Evolutionary conservation across 2,329 filamentous ascomycete genomes (phyloP), one percentile per base, ranked within the genome.

Genomic region (Byssoonygena ceratinophila): DNA sequence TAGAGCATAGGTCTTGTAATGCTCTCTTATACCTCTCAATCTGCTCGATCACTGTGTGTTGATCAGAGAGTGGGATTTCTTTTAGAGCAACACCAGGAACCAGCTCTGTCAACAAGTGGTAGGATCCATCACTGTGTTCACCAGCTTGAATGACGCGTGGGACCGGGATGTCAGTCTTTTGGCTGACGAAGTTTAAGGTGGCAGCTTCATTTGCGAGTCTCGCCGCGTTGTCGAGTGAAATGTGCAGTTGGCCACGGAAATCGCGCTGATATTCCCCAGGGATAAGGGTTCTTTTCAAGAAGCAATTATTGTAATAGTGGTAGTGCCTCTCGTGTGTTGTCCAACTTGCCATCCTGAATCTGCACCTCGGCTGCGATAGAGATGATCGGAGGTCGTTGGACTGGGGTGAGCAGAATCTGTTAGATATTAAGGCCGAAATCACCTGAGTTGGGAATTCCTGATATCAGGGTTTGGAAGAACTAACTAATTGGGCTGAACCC

Each of bases 181-280:
- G 40, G 16, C 32, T 18, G 34, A 56, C 27, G 39, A 56, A 54
- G 14, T 29, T 20, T 14, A 56, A 27, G 14, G 46, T 36, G 27
- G 51, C 54, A 18, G 54, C 54, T 44, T 56, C 54, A 39, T 56
- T 56, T 34, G 25, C 45, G 16, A 56, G 41, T 37, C 54, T 27
- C 32, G 45, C 54, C 31, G 27, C 40, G 20, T 25, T 43, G 7
- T 45, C 31, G 12, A 20, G 41, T 18, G 52, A 29, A 16, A 51
- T 43, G 31, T 48, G 32, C 20, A 53, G n/a, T 40, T 39, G 32
- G 32, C 46, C 46, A 27, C 23, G 12, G 8, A 20, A 40, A 39
- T 29, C 34, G n/a, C 7, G 16, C 23, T 29, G 7, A 22, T 39
- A 49, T 27, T 49, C 46, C 3, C 23, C 22, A n/a, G 46, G 46